phyloP scores from a whole-genome alignment of 2,329 filamentous ascomycete species.

The Torrubiellomyces zombiae region DNA sequence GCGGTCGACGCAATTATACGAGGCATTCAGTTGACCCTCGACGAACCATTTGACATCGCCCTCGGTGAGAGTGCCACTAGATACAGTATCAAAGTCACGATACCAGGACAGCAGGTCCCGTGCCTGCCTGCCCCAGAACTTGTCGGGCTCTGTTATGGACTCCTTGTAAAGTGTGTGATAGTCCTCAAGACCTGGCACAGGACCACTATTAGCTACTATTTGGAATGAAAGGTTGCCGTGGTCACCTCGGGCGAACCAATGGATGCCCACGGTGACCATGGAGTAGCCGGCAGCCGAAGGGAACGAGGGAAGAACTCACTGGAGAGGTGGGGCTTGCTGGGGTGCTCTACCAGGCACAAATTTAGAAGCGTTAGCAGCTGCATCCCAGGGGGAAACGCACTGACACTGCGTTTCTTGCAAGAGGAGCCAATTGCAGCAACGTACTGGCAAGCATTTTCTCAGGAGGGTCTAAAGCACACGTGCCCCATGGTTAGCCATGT shows the following conservation, averaged over 20 bases:
- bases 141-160: conserved; percentile 76
- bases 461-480: conserved; percentile 35
- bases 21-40: conserved; percentile 85
- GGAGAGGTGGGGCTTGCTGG: conserved; percentile 49
- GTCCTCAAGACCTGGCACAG: conserved; percentile 48
- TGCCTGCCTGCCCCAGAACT: conserved; percentile 78
- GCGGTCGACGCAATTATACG: conserved; percentile 93
- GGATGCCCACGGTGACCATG: too few relatives aligned
- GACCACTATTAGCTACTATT: too few relatives aligned
- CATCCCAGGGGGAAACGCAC: conserved; percentile 2
- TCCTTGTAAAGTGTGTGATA: conserved; percentile 57
- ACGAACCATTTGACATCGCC: conserved; percentile 92
- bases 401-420: conserved; percentile 1
- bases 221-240: too few relatives aligned
- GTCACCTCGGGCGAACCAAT: too few relatives aligned
- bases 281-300: too few relatives aligned
- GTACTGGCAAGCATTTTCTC: conserved; percentile 52
- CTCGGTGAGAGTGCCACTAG: conserved; percentile 54
- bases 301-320: conserved; percentile 27
- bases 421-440: conserved; percentile 15
- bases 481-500: conserved; percentile 8
- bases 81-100: conserved; percentile 80
- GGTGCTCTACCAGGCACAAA: conserved; percentile 40
- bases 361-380: conserved; percentile 7
- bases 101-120: conserved; percentile 85